Evolutionary conservation across 441 rosid species (phyloP).

Genomic region (Adansonia madagascariensis): DNA sequence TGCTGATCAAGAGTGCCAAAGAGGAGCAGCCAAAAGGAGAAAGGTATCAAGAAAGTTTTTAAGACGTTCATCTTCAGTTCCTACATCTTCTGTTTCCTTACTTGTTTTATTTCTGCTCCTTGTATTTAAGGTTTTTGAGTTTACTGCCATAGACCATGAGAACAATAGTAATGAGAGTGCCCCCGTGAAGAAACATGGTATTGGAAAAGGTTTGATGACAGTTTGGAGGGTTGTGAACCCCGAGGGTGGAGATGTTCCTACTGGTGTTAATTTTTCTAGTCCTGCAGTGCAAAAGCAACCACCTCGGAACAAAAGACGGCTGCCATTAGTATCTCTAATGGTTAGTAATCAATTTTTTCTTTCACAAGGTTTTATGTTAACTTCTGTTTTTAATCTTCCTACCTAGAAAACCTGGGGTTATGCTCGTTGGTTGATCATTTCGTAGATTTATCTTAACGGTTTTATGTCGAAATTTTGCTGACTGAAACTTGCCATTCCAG

Average conservation of each 20-base stretch:
- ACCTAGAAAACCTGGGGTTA: background rate
- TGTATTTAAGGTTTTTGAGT: slow-evolving; percentile 42
- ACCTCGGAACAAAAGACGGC: slow-evolving; percentile 47
- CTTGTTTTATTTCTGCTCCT: slow-evolving; percentile 1
- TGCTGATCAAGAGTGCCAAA: slow-evolving; percentile 43
- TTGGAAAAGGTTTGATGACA: slow-evolving; percentile 95
- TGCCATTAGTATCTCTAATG: slow-evolving; percentile 51
- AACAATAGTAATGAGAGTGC: slow-evolving; percentile 33
- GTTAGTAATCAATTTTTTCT: slow-evolving; percentile 41
- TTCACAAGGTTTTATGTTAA: slow-evolving; percentile 4
- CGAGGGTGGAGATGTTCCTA: slow-evolving; percentile 49
- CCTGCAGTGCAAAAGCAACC: slow-evolving; percentile 38
- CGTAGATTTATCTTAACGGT: slow-evolving; percentile 20
- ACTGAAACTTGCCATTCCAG: slow-evolving; percentile 38
- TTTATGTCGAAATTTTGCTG: slow-evolving; percentile 27
- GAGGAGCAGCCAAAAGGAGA: slow-evolving; percentile 55
- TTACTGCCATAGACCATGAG: slow-evolving; percentile 27
- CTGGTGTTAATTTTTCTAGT: slow-evolving; percentile 51
- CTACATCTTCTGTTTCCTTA: background rate
- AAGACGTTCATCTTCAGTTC: slow-evolving; percentile 12
- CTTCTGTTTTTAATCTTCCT: background rate
- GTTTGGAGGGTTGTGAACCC: slow-evolving; percentile 81
- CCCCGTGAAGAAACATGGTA: slow-evolving; percentile 71
- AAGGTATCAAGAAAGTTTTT: slow-evolving; percentile 54
- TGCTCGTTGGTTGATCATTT: slow-evolving; percentile 12